A percentile compares a stretch with the other conserved stretches of the same genome.
Conservation (phyloP, 805 yeast species). For the Maudiozyma bulderi region DNA sequence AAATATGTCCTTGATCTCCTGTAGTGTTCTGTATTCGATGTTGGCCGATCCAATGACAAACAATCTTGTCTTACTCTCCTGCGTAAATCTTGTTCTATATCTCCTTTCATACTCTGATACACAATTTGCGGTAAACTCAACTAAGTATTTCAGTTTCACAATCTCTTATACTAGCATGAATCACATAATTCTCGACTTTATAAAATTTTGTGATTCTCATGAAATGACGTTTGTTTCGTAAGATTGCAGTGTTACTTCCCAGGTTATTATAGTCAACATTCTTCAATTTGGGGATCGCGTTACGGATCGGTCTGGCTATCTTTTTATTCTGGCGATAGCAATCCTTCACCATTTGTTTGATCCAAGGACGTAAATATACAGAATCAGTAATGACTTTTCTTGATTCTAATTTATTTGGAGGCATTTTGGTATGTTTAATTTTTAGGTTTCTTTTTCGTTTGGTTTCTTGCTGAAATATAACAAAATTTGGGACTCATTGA, state of each 20-base stretch:
- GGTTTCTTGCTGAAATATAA: background rate
- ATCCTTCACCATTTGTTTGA: constrained; percentile 6
- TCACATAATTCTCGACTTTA: constrained; percentile 12
- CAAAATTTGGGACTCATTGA: no score
- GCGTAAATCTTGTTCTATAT: constrained; percentile 17
- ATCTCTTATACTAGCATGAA: constrained; percentile 23
- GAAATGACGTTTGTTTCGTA: constrained; percentile 13
- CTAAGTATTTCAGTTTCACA: constrained; percentile 21
- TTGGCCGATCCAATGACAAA: constrained; percentile 20
- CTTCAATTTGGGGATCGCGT: constrained; percentile 9
- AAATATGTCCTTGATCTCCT: background rate
- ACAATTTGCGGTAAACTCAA: constrained; percentile 25
- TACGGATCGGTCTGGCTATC: constrained; percentile 3
- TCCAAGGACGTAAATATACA: constrained; percentile 19
- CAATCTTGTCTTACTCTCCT: constrained; percentile 18
- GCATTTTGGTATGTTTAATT: constrained; percentile 9
- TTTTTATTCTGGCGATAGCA: background rate
- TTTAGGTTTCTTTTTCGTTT: background rate
- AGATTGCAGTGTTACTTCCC: constrained; percentile 4
- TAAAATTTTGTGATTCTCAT: constrained; percentile 19
- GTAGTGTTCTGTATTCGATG: constrained; percentile 2
- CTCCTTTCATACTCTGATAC: constrained; percentile 23
- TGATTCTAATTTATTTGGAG: constrained; percentile 11
- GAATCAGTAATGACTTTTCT: constrained; percentile 11
- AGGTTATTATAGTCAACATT: constrained; percentile 7